These are phyloP conservation scores for Ogataea parapolymorpha DNA, from an alignment of 805 yeast species.

Conservation along the genomic window DNA sequence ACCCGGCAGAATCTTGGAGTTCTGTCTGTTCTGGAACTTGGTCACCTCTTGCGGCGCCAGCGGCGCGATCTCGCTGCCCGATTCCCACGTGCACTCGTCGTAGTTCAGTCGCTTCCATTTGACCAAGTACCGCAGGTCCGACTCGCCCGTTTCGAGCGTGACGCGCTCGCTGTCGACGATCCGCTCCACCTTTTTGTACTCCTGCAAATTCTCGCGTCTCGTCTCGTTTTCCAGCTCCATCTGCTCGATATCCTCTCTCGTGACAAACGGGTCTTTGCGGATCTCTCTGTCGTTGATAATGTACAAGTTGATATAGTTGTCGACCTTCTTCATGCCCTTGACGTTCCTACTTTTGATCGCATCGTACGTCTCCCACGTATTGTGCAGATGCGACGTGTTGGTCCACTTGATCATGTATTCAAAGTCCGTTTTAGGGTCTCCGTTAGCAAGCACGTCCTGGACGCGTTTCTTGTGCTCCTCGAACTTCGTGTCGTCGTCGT, in stretches of 20 bases:
- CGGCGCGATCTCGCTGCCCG: conserved; percentile 80
- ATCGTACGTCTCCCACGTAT: conserved; percentile 83
- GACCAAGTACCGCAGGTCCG: conserved; percentile 74
- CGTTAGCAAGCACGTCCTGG: conserved; percentile 19
- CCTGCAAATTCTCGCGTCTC: conserved; percentile 75
- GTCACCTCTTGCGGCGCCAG: conserved; percentile 81
- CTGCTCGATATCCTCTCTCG: conserved; percentile 88
- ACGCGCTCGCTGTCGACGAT: conserved; percentile 82
- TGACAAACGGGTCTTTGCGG: conserved; percentile 74
- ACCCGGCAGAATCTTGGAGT: conserved; percentile 81
- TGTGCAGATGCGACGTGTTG: conserved; percentile 84
- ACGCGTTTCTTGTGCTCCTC: conserved; percentile 24
- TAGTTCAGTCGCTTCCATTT: conserved; percentile 93
- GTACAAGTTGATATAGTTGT: conserved; percentile 80
- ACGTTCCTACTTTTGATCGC: conserved; percentile 40
- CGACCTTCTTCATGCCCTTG: conserved; percentile 82
- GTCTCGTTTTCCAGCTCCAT: conserved; percentile 91
- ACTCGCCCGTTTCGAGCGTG: conserved; percentile 55
- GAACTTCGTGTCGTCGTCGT: conserved; percentile 32
- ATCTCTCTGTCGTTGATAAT: conserved; percentile 72
- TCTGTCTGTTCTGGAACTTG: conserved; percentile 73
- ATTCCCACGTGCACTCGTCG: conserved; percentile 97
- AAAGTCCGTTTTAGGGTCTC: conserved; percentile 55
- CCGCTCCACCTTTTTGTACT: conserved; percentile 83
- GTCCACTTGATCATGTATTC: conserved; percentile 79